Base-by-base conservation (phyloP, 1,284 basidiomycete species). In the Omphalotus olearius region DNA sequence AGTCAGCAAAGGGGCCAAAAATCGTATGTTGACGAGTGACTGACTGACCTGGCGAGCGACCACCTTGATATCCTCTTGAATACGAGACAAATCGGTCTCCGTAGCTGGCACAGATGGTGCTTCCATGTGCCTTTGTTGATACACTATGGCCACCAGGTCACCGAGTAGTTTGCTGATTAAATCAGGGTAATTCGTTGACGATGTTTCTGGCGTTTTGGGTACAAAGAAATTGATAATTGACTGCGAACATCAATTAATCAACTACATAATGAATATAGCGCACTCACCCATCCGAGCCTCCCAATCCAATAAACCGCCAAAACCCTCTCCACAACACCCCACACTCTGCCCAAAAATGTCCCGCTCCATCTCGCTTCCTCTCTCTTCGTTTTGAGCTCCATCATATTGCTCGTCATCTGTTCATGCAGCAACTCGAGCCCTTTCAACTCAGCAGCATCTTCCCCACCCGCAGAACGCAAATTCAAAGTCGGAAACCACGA, bases 241-340 rank as follows among this genome's bases (percentile, higher is more conserved):
- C 86, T 88, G 58, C 5, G 50, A 20, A 43, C 45, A 30, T 13
- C 16, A 36, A 50, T 6, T 6, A 26, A 35, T 14, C 17, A 35
- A 41, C 11, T 36, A 37, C 17, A n/a, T 35, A 14, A 17, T 33
- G n/a, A 41, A 26, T 40, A 44, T 36, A 17, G 16, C 3, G 13
- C n/a, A 73, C 84, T 60, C 63, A 86, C 88, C 51, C 73, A 82
- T 53, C 84, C 56, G 41, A 83, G 74, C 50, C 88, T 77, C 45
- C 83, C 74, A 3, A 80, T 65, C 59, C 87, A 91, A 62, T 90
- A 91, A 3, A 80, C 54, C 4, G 83, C 84, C 62, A 88, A 87
- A 1, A 80, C 17, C 18, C 71, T 66, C 6, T 79, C 80, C 1
- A 72, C 67, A 53, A 73, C 64, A 55, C 73, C 73, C 58, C 76